A percentile compares a stretch with the other conserved stretches of the same genome.
These are phyloP conservation scores for Chlamydomonas urium DNA, from an alignment of 139 green algal genomes.

Conservation along the genomic window DNA sequence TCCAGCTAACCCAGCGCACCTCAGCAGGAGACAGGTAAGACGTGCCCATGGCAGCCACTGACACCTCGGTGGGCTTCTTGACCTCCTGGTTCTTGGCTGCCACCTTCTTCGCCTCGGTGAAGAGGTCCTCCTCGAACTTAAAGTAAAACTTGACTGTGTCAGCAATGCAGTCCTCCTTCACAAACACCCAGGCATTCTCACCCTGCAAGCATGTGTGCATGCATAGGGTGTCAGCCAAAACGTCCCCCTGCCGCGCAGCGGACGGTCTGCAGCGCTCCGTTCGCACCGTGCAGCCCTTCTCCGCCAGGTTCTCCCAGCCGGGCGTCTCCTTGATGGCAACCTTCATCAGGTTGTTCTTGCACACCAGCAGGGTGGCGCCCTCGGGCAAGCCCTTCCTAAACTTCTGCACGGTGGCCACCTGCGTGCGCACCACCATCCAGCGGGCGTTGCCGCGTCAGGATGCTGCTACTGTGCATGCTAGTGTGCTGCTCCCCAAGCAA, in stretches of 20 bases:
- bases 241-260: too few relatives aligned
- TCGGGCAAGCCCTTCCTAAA: slow-evolving; percentile 68
- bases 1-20: too few relatives aligned
- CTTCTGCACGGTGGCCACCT: slow-evolving; percentile 70
- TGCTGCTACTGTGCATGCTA: too few relatives aligned
- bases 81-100: slow-evolving; percentile 48
- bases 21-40: slow-evolving; percentile 45
- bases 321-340: slow-evolving; percentile 61
- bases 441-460: too few relatives aligned
- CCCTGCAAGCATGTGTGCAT: slow-evolving; percentile 40
- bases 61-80: slow-evolving; percentile 32
- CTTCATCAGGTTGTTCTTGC: slow-evolving; percentile 85
- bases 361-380: slow-evolving; percentile 61
- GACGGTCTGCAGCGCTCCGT: too few relatives aligned
- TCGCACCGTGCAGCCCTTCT: slow-evolving; percentile 34
- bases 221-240: too few relatives aligned
- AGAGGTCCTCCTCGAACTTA: slow-evolving; percentile 66
- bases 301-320: slow-evolving; percentile 47
- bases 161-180: slow-evolving; percentile 72
- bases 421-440: slow-evolving; percentile 10
- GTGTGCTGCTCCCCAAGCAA: too few relatives aligned
- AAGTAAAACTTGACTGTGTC: slow-evolving; percentile 69
- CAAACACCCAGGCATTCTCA: slow-evolving; percentile 88
- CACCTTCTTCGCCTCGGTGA: slow-evolving; percentile 45
- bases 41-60: slow-evolving; percentile 45